Evolutionary conservation across 495 filamentous ascomycete genomes (phyloP), one percentile per base, ranked within the genome.

Genomic region (Hyaloscypha finlandica): DNA sequence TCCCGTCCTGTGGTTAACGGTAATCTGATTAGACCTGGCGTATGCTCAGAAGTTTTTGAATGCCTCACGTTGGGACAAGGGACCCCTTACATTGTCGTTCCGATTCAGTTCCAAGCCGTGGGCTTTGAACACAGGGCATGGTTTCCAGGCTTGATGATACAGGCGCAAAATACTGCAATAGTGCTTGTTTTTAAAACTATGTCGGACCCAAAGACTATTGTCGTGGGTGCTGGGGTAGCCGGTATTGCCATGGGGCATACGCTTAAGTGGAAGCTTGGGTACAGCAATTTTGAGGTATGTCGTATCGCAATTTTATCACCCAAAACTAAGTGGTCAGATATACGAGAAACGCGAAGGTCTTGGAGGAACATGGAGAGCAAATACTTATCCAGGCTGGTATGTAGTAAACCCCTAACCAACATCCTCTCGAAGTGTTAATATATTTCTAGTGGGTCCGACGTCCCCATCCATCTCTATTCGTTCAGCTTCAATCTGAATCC

Each of bases 401-500:
- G 22, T 67, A 22, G 71, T 58, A 31, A 29, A 22, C 1, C 9
- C 30, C 32, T 6, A 3, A 54, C 0, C n/a, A n/a, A 63, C n/a
- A 5, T 53, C 6, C 6, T 12, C 6, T 9, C 22, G 1, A 53
- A 53, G 1, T n/a, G 6, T 16, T 51, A 55, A 19, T 14, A 19
- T 33, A 25, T n/a, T 45, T 68, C 42, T 31, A 68, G 70, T 14
- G 73, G 71, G 19, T 75, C 69, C 45, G 74, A 76, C 60, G 39
- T 76, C 8, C 73, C 71, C 4, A 60, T 69, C 5, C 70, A 72
- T 65, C 63, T 75, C 8, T 76, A 76, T 54, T 72, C 71, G 4
- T 76, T 76, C 71, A 70, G 65, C 37, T 76, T 75, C 62, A 69
- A 76, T 53, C 59, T 71, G 11, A 76, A 76, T 62, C 74, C 74